Evolutionary conservation across 2,329 filamentous ascomycete species (phyloP).

Genomic region (Cadophora luteo-olivacea): DNA sequence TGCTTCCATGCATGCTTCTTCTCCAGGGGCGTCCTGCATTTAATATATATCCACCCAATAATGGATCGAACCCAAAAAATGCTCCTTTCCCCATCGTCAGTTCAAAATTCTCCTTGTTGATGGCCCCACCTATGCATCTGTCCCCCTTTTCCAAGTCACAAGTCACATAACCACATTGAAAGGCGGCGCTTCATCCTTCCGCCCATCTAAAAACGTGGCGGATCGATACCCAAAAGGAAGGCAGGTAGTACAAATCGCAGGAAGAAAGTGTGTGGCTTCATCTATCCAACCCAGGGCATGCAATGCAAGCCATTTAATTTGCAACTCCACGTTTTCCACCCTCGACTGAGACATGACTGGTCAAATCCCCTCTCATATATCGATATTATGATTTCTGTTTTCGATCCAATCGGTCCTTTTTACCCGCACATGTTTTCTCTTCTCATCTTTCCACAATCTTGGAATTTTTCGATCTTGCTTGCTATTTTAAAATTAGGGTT

Average conservation of each 20-base stretch:
- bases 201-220: constrained; percentile 4
- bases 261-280: not conserved
- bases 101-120: not conserved
- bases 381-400: constrained; percentile 4
- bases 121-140: not conserved
- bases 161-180: not conserved
- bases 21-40: not conserved
- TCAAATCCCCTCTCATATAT: not conserved
- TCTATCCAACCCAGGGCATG: not conserved
- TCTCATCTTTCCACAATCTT: not conserved
- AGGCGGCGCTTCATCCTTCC: constrained; percentile 12
- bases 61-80: not conserved
- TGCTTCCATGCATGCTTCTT: not conserved
- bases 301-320: constrained; percentile 6
- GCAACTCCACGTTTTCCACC: constrained; percentile 13
- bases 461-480: not conserved
- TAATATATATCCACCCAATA: not conserved
- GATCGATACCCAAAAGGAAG: not conserved
- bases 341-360: not conserved
- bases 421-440: not conserved
- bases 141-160: not conserved
- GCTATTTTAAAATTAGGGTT: constrained; percentile 2
- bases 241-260: constrained; percentile 2
- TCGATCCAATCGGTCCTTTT: constrained; percentile 12
- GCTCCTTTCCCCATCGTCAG: not conserved